Conservation (phyloP, 2,329 filamentous ascomycete genomes). For the Stagonosporopsis rhizophila region DNA sequence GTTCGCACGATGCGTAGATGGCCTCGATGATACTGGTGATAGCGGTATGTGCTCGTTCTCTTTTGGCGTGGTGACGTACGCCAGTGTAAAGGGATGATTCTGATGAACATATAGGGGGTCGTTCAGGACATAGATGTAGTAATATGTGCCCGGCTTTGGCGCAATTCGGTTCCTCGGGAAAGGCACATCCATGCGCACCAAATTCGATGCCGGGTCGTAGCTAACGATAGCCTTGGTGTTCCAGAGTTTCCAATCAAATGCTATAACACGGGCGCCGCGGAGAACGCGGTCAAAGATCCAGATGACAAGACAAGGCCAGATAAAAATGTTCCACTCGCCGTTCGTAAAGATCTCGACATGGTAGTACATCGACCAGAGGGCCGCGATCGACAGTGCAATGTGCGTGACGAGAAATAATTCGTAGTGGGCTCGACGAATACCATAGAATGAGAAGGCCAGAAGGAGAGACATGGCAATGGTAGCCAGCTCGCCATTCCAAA, state of each 20-base stretch:
- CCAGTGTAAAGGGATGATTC: constrained; percentile 58
- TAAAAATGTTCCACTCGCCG: constrained; percentile 57
- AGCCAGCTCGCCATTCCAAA: constrained; percentile 58
- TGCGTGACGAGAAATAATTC: constrained; percentile 53
- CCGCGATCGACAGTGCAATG: constrained; percentile 51
- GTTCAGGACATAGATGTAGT: constrained; percentile 57
- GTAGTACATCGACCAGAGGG: constrained; percentile 60
- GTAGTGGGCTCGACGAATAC: constrained; percentile 59
- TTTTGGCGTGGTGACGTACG: constrained; percentile 25
- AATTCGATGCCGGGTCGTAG: constrained; percentile 54
- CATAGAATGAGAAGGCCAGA: constrained; percentile 59
- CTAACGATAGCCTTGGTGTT: constrained; percentile 50
- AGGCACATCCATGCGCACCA: constrained; percentile 57
- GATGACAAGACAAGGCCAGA: constrained; percentile 59
- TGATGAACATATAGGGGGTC: constrained; percentile 55
- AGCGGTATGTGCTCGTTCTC: constrained; percentile 14
- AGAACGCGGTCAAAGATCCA: constrained; percentile 61
- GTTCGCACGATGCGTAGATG: constrained; percentile 13
- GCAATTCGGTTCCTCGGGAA: constrained; percentile 43
- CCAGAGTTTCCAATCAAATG: constrained; percentile 52
- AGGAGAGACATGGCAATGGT: constrained; percentile 55
- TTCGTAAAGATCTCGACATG: constrained; percentile 61
- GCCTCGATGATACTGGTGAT: constrained; percentile 20
- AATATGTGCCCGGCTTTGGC: constrained; percentile 57
- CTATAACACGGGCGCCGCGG: constrained; percentile 54